phyloP scores from a whole-genome alignment of 2,329 filamentous ascomycete genomes.

The Lasiodiplodia hormozganensis region DNA sequence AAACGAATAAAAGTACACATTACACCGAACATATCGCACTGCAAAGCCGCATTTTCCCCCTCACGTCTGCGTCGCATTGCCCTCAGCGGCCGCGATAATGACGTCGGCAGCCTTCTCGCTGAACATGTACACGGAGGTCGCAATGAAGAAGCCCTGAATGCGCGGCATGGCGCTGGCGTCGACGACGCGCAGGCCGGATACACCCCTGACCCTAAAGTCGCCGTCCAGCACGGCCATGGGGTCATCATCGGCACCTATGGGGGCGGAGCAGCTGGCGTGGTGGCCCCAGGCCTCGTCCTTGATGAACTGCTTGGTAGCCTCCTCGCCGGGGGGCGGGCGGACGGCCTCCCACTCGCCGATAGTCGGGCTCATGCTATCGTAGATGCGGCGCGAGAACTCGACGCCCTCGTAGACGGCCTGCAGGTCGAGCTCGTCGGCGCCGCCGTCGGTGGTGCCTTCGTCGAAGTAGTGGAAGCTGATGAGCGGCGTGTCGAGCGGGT shows the following conservation, averaged over 20 bases:
- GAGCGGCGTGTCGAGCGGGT: constrained; percentile 69
- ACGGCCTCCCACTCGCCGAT: constrained; percentile 51
- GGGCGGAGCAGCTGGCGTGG: constrained; percentile 62
- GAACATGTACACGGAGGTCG: constrained; percentile 61
- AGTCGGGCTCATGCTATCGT: constrained; percentile 33
- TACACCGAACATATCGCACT: too few relatives aligned
- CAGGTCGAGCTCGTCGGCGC: constrained; percentile 57
- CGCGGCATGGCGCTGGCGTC: constrained; percentile 66
- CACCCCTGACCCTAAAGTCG: constrained; percentile 63
- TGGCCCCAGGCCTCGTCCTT: constrained; percentile 51
- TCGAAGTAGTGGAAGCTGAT: constrained; percentile 57
- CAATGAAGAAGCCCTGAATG: constrained; percentile 62
- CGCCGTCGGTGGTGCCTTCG: constrained; percentile 45
- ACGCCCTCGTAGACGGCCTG: constrained; percentile 64
- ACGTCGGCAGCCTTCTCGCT: constrained; percentile 68
- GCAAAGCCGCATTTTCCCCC: too few relatives aligned
- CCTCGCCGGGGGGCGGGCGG: constrained; percentile 51
- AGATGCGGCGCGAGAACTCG: constrained; percentile 55
- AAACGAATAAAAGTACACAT: too few relatives aligned
- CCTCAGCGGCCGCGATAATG: constrained; percentile 1
- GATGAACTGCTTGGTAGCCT: constrained; percentile 47
- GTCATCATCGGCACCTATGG: constrained; percentile 63
- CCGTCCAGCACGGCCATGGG: constrained; percentile 63
- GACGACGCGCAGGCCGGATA: constrained; percentile 64
- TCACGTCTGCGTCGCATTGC: background rate